Percentiles rank a stretch among this genome's conserved stretches.
Conservation (phyloP, 345 rosid genomes). For the Orychophragmus violaceus region DNA sequence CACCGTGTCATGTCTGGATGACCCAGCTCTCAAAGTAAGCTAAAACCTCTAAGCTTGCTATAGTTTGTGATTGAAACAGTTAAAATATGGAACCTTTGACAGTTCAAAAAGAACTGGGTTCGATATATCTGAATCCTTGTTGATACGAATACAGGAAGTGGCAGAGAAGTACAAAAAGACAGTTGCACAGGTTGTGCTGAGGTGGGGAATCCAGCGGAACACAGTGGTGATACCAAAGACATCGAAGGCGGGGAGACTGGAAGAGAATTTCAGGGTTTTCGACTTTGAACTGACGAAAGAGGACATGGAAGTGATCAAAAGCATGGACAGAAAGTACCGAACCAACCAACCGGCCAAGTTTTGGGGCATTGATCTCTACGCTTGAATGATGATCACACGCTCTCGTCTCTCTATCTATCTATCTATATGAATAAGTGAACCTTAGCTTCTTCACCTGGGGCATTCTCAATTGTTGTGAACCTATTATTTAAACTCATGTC, state of each 20-base stretch:
- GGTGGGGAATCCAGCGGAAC: constrained; percentile 78
- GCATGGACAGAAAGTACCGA: constrained; percentile 51
- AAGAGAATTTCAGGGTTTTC: constrained; percentile 52
- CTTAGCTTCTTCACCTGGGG: neutral
- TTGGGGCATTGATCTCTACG: constrained; percentile 76
- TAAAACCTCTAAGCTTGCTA: neutral
- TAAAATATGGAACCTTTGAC: neutral
- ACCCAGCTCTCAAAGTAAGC: constrained; percentile 63
- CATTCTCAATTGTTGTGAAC: neutral
- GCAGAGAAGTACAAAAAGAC: constrained; percentile 70
- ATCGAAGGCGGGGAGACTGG: constrained; percentile 54
- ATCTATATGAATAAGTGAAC: neutral
- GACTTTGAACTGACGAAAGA: constrained; percentile 60
- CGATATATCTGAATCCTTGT: neutral
- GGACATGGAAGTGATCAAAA: constrained; percentile 59
- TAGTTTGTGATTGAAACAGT: neutral
- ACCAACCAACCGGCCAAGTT: constrained; percentile 69
- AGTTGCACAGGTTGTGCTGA: constrained; percentile 62
- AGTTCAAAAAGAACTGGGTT: neutral
- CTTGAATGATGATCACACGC: constrained; percentile 26
- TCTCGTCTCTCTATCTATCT: neutral
- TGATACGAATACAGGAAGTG: constrained; percentile 39
- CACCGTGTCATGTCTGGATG: constrained; percentile 69
- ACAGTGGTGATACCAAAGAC: constrained; percentile 70
- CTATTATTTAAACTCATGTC: neutral